These are phyloP conservation scores for Dictyostelium capitatum DNA, from an alignment of 78 protist genomes.

Conservation along the genomic window DNA sequence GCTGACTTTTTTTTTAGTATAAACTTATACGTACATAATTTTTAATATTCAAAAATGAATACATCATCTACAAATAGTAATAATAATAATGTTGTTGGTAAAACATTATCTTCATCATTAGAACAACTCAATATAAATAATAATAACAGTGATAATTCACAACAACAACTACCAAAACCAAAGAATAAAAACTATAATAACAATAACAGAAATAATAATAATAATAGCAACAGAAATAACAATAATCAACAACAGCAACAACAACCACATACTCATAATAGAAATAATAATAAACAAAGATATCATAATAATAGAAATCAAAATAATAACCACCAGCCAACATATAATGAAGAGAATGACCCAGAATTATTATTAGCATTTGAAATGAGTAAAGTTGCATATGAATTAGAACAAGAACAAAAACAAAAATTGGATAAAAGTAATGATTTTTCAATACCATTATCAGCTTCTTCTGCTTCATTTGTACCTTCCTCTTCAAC, in stretches of 20 bases:
- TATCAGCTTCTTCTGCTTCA: not conserved
- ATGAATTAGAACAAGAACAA: conserved; percentile 29
- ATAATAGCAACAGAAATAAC: not conserved
- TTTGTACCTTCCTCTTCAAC: not conserved
- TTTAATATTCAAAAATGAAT: no score
- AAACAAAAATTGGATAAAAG: not conserved
- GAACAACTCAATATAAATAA: no score
- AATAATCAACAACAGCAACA: not conserved
- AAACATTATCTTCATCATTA: no score
- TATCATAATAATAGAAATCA: not conserved
- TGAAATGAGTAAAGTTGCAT: conserved; percentile 50
- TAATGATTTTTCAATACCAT: not conserved
- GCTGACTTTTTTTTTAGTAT: no score
- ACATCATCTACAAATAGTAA: no score
- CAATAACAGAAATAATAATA: no score
- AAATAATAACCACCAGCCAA: not conserved
- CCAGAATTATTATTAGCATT: conserved; percentile 32
- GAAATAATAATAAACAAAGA: not conserved
- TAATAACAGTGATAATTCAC: no score
- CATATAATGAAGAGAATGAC: conserved; percentile 17
- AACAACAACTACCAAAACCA: no score
- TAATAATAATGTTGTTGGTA: no score
- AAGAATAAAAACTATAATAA: not conserved
- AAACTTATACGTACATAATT: no score
- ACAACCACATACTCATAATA: not conserved